Evolutionary conservation across 495 filamentous ascomycete species (phyloP).

Genomic region (Aspergillus bertholletiae): DNA sequence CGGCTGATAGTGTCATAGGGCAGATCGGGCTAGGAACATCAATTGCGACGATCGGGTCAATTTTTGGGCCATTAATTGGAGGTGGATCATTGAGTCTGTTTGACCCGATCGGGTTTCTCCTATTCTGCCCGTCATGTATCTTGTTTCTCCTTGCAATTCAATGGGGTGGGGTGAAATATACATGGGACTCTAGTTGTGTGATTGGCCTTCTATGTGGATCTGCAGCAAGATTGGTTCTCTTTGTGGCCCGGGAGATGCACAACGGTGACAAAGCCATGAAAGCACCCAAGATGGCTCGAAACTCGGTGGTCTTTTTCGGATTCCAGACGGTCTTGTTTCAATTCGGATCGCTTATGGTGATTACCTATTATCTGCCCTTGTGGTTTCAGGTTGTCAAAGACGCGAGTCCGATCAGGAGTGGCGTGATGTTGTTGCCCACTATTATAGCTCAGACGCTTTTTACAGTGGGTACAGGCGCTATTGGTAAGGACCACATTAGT

Average conservation of each 20-base stretch:
- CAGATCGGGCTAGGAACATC: constrained; percentile 21
- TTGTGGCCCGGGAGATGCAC: constrained; percentile 35
- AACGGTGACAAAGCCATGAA: constrained; percentile 48
- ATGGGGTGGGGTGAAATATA: constrained; percentile 27
- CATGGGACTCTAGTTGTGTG: constrained; percentile 38
- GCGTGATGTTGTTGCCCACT: no score
- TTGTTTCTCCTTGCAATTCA: constrained; percentile 44
- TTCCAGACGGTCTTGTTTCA: no score
- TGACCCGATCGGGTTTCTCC: constrained; percentile 33
- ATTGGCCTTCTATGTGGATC: constrained; percentile 47
- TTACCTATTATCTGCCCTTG: not conserved
- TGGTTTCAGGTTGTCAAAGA: constrained; percentile 1
- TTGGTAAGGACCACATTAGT: no score
- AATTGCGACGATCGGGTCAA: no score
- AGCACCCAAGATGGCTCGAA: constrained; percentile 14
- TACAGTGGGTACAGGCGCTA: no score
- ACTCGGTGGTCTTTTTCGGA: not conserved
- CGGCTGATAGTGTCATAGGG: not conserved
- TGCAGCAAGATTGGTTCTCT: constrained; percentile 30
- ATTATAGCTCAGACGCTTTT: no score
- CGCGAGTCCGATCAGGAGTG: not conserved
- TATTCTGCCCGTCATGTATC: constrained; percentile 34
- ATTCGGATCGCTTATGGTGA: not conserved
- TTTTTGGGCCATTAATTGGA: constrained; percentile 54
- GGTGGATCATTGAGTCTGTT: constrained; percentile 33